A percentile compares a stretch with the other conserved stretches of the same genome.
Evolutionary conservation across 2,329 filamentous ascomycete species (phyloP).

Genomic region (Epicoccum sorghinum): DNA sequence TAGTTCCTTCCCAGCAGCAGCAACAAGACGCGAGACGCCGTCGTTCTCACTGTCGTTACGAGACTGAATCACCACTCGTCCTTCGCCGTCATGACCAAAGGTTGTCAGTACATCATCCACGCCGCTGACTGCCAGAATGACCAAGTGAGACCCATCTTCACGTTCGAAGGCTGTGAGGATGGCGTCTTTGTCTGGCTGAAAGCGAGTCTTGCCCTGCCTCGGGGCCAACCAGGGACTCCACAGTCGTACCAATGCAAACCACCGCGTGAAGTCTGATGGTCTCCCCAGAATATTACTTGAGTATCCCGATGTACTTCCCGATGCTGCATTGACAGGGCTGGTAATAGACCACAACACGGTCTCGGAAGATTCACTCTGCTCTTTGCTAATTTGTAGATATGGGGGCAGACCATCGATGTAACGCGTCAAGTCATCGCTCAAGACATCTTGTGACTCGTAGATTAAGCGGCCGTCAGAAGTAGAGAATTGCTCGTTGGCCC

Average conservation of each 20-base stretch:
- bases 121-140: constrained; percentile 79
- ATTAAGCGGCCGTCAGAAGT: constrained; percentile 68
- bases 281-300: constrained; percentile 65
- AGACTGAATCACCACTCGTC: constrained; percentile 71
- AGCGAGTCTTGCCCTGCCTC: constrained; percentile 73
- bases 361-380: constrained; percentile 69
- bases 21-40: constrained; percentile 67
- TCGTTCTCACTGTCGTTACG: constrained; percentile 69
- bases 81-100: constrained; percentile 69
- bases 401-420: constrained; percentile 65
- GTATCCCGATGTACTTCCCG: constrained; percentile 63
- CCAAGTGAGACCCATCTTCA: constrained; percentile 72
- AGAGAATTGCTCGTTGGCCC: constrained; percentile 70
- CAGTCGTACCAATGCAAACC: constrained; percentile 80
- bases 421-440: constrained; percentile 55
- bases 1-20: constrained; percentile 73
- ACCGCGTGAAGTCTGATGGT: constrained; percentile 70
- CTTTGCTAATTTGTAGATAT: constrained; percentile 59
- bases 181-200: constrained; percentile 77
- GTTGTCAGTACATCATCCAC: constrained; percentile 72
- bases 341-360: constrained; percentile 75
- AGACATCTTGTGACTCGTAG: constrained; percentile 50
- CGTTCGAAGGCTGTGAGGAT: constrained; percentile 80
- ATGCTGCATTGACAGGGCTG: constrained; percentile 60
- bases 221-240: constrained; percentile 88